phyloP scores from a whole-genome alignment of 2,329 filamentous ascomycete genomes.

The Orbilia javanica region DNA sequence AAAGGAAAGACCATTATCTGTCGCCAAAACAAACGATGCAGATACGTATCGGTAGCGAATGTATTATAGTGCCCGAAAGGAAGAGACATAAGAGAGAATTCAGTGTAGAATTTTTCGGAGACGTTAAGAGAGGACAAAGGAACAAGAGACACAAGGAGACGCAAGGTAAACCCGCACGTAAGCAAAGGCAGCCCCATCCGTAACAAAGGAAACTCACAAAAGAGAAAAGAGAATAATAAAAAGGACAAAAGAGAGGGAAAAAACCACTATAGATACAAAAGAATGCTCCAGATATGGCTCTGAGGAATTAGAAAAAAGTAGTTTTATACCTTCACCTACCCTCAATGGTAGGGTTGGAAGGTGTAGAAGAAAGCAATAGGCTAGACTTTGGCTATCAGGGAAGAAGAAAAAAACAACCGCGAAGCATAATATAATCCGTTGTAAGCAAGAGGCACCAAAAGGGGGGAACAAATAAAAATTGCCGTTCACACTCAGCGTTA shows the following conservation, averaged over 20 bases:
- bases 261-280: conserved; percentile 58
- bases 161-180: conserved; percentile 22
- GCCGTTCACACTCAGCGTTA: background rate
- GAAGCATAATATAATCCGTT: conserved; percentile 17
- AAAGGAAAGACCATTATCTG: conserved; percentile 8
- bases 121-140: conserved; percentile 24
- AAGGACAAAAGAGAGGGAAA: conserved; percentile 46
- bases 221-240: conserved; percentile 54
- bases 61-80: background rate
- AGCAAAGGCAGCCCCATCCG: conserved; percentile 26
- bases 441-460: conserved; percentile 14
- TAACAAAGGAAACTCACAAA: conserved; percentile 16
- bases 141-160: conserved; percentile 21
- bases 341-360: background rate
- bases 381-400: conserved; percentile 8
- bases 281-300: conserved; percentile 57
- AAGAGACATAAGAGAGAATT: background rate
- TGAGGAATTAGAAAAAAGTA: conserved; percentile 55
- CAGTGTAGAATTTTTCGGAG: conserved; percentile 9
- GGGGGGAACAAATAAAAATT: conserved; percentile 8
- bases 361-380: conserved; percentile 6
- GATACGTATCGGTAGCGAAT: conserved; percentile 7
- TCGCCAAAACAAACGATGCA: background rate
- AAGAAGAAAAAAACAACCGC: conserved; percentile 10
- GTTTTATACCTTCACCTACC: background rate